Percentiles rank a stretch among this genome's conserved stretches.
phyloP scores from a whole-genome alignment of 345 rosid genomes.

The Mallotus nudiflorus region DNA sequence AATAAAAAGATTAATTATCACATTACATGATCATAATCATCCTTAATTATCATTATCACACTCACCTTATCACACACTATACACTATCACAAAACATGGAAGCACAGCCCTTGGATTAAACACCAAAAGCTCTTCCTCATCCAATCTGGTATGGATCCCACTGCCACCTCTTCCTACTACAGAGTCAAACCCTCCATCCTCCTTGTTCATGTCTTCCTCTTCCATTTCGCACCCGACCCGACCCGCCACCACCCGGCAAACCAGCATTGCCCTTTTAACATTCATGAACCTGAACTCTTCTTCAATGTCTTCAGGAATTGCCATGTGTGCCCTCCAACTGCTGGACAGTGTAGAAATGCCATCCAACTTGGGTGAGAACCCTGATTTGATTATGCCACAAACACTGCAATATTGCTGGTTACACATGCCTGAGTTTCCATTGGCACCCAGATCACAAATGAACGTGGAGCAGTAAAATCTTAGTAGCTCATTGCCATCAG shows the following conservation, averaged over 20 bases:
- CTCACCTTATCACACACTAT: slow-evolving; percentile 38
- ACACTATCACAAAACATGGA: slow-evolving; percentile 93
- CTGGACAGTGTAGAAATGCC: slow-evolving; percentile 76
- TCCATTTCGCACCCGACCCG: slow-evolving; percentile 65
- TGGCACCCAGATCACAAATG: slow-evolving; percentile 67
- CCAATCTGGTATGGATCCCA: slow-evolving; percentile 48
- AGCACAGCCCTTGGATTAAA: slow-evolving; percentile 99
- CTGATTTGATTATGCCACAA: slow-evolving; percentile 76
- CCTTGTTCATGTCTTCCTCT: slow-evolving; percentile 49
- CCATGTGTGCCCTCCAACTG: slow-evolving; percentile 84
- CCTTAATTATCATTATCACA: background rate
- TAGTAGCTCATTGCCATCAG: slow-evolving; percentile 95
- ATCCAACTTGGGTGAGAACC: slow-evolving; percentile 88
- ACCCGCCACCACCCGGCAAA: slow-evolving; percentile 82
- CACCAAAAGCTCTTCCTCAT: slow-evolving; percentile 80
- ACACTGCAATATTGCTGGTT: slow-evolving; percentile 78
- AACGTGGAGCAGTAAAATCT: slow-evolving; percentile 89
- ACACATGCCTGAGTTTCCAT: slow-evolving; percentile 55
- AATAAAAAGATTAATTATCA: background rate
- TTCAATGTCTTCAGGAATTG: slow-evolving; percentile 73
- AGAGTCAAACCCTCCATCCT: slow-evolving; percentile 73
- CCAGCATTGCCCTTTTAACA: slow-evolving; percentile 86
- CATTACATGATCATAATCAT: slow-evolving; percentile 1
- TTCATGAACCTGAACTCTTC: slow-evolving; percentile 93
- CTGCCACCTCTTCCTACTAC: slow-evolving; percentile 56